Evolutionary conservation across 345 rosid species (phyloP), one percentile per base, ranked within the genome.

Genomic region (Hibiscus syriacus): DNA sequence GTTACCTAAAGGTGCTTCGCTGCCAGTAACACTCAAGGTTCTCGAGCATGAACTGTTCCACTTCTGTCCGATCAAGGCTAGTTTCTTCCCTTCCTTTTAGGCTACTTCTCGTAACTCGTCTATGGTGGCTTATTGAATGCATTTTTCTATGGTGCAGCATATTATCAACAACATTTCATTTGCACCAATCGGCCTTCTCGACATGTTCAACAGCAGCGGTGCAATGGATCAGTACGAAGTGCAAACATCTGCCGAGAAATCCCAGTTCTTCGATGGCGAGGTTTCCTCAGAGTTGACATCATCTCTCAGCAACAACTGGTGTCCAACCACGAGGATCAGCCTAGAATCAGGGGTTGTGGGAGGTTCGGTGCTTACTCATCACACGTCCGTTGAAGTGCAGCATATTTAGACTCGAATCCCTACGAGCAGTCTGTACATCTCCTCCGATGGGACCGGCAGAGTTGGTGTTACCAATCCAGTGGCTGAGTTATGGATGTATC

Each of bases 11-110:
- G 91, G 87, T 49, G 85, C 89, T 19, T 89, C 95, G 6, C 52
- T 93, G 39, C 96, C 98, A 0, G 83, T 93, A 43, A 93, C 96
- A 0, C 85, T 93, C 39, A 69, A 86, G 76, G 90, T 82, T 64
- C 91, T 93, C 0, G 95, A 93, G 69, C 91, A 93, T 19, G 96
- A 93, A 72, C 82, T 93, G 48, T 93, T 83, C 90, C 96, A 91
- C 73, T 69, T 94, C 76, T 87, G 85, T 73, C 98, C 97, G 0
- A 55, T 93, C 41, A 78, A 87, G 87, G 98, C 86, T 46, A 67
- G 69, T 39, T 53, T 73, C 41, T 67, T 30, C 56, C 1, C 34
- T 1, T 67, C 10, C 11, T 46, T 52, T 43, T 26, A 22, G 22
- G 45, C 20, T 54, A 20, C 19, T 9, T 11, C 30, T 1, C 25